Percentiles rank a stretch among this genome's conserved stretches.
phyloP scores from a whole-genome alignment of 225 moss, liverwort and hornwort genomes.

The Anthoceros angustus region DNA sequence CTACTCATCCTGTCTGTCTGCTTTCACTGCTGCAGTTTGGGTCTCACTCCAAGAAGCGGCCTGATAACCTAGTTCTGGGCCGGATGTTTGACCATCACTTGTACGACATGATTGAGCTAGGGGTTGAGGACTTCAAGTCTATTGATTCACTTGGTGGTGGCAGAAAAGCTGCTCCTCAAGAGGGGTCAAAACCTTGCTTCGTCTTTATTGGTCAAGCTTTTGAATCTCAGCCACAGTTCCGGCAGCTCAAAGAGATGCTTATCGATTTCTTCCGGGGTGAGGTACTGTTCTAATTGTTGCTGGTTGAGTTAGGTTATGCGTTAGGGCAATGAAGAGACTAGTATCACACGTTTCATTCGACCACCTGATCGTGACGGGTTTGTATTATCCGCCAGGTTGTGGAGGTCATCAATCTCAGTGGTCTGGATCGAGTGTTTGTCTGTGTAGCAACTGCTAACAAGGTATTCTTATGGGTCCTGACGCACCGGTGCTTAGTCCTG shows the following conservation, averaged over 20 bases:
- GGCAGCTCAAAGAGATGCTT: slow-evolving; percentile 67
- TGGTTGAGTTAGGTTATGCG: no score
- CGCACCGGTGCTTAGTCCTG: not conserved
- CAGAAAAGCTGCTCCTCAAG: slow-evolving; percentile 63
- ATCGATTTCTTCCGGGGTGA: slow-evolving; percentile 93
- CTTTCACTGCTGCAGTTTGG: slow-evolving; percentile 27
- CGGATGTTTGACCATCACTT: slow-evolving; percentile 90
- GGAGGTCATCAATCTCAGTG: slow-evolving; percentile 56
- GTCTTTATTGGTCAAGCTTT: slow-evolving; percentile 75
- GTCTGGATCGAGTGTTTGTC: slow-evolving; percentile 64
- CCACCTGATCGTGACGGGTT: no score
- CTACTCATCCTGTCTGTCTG: not conserved
- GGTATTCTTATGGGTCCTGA: slow-evolving; percentile 9
- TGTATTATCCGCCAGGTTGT: slow-evolving; percentile 21
- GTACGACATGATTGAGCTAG: slow-evolving; percentile 88
- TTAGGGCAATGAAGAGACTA: no score
- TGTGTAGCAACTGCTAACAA: slow-evolving; percentile 52
- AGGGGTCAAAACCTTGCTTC: slow-evolving; percentile 86
- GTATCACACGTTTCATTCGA: no score
- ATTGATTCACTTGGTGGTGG: slow-evolving; percentile 64
- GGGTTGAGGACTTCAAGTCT: slow-evolving; percentile 67
- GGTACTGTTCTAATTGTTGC: slow-evolving; percentile 10
- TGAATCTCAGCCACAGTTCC: slow-evolving; percentile 42
- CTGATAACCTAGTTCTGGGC: slow-evolving; percentile 68
- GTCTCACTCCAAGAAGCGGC: slow-evolving; percentile 95